Evolutionary conservation across 106 monocot species (phyloP).

Genomic region (Dioscorea zingiberensis): DNA sequence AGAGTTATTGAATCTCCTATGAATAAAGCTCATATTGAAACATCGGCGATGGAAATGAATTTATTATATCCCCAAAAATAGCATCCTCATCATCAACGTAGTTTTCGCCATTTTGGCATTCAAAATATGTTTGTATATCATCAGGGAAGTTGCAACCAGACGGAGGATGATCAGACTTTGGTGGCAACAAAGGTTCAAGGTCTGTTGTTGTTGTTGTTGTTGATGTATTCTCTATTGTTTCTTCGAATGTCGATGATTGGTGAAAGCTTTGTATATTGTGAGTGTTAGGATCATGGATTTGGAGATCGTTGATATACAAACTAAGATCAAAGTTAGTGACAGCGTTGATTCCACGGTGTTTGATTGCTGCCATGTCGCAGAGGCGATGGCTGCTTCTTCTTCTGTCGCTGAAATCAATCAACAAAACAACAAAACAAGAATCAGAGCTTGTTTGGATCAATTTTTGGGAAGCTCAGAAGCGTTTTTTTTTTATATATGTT

Average conservation of each 20-base stretch:
- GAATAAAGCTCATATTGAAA: conserved; percentile 48
- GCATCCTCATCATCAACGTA: conserved; percentile 28
- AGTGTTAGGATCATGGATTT: too few species aligned
- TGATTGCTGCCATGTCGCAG: conserved; percentile 48
- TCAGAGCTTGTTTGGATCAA: too few species aligned
- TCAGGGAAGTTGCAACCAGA: conserved; percentile 47
- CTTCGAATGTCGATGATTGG: too few species aligned
- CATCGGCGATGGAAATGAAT: conserved; percentile 34
- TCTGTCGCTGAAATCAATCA: conserved; percentile 24
- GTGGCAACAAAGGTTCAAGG: too few species aligned
- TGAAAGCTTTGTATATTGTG: too few species aligned
- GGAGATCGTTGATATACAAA: conserved; percentile 15
- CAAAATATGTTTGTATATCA: conserved; percentile 67
- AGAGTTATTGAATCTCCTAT: neutral
- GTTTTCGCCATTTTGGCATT: conserved; percentile 15
- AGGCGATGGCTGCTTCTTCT: conserved; percentile 44
- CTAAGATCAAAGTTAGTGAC: conserved; percentile 42
- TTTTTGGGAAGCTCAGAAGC: too few species aligned
- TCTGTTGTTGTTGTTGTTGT: too few species aligned
- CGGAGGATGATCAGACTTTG: neutral
- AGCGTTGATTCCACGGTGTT: conserved; percentile 39
- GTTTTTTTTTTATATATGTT: too few species aligned
- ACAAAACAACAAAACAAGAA: neutral
- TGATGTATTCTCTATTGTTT: too few species aligned
- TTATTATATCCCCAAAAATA: conserved; percentile 49